Evolutionary conservation across 768 basidiomycete species (phyloP).

Genomic region (Auricularia sp.): DNA sequence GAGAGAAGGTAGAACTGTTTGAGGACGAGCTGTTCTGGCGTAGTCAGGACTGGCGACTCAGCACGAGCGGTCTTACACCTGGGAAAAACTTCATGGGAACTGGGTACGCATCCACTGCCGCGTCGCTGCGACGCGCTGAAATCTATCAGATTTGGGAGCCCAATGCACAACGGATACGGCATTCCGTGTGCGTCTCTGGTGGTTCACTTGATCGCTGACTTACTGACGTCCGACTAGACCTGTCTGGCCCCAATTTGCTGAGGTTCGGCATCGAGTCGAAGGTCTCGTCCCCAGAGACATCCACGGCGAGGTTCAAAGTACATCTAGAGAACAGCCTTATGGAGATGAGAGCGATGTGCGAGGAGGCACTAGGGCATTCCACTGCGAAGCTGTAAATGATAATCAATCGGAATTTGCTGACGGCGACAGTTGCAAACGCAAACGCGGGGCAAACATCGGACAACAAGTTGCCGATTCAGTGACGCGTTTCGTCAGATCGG

Average conservation of each 20-base stretch:
- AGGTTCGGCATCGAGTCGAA: slow-evolving; percentile 96
- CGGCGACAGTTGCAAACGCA: no score
- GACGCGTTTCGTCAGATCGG: no score
- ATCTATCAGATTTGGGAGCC: slow-evolving; percentile 59
- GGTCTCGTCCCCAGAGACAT: slow-evolving; percentile 54
- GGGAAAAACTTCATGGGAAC: slow-evolving; percentile 83
- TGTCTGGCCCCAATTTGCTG: slow-evolving; percentile 65
- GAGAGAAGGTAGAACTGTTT: slow-evolving; percentile 55
- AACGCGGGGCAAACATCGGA: no score
- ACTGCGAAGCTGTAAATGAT: no score
- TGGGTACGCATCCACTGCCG: slow-evolving; percentile 37
- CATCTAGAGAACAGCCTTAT: slow-evolving; percentile 51
- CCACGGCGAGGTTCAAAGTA: slow-evolving; percentile 57
- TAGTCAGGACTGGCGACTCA: slow-evolving; percentile 79
- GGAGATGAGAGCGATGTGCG: slow-evolving; percentile 59
- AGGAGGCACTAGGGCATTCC: slow-evolving; percentile 11
- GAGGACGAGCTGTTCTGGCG: slow-evolving; percentile 65
- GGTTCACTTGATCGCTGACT: background rate
- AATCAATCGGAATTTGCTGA: no score
- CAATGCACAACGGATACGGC: slow-evolving; percentile 81
- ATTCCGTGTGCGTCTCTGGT: slow-evolving; percentile 68
- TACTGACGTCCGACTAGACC: slow-evolving; percentile 41
- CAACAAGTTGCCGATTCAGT: no score
- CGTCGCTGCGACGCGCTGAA: background rate
- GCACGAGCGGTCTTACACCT: slow-evolving; percentile 82